Conservation (phyloP, 495 filamentous ascomycete genomes). For the Peziza echinospora region DNA sequence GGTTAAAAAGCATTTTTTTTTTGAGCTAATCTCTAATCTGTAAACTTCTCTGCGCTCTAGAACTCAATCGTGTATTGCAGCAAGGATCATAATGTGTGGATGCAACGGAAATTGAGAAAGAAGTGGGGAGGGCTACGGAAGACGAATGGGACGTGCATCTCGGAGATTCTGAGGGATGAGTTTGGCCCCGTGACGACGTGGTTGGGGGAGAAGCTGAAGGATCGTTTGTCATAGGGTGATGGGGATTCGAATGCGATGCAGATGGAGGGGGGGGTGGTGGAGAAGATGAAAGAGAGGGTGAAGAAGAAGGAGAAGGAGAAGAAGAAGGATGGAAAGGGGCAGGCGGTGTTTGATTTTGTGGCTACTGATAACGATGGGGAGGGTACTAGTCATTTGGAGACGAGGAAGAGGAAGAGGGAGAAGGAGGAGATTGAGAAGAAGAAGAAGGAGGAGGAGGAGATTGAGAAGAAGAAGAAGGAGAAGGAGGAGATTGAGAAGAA, state of each 20-base stretch:
- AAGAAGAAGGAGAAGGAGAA: constrained; percentile 11
- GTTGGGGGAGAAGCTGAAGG: neutral
- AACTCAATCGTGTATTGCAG: constrained; percentile 18
- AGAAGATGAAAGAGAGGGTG: constrained; percentile 3
- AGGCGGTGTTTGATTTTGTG: too few species aligned
- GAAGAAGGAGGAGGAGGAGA: neutral
- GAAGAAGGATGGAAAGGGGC: neutral
- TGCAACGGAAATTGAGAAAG: constrained; percentile 8
- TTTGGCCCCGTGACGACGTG: neutral
- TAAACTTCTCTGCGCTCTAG: constrained; percentile 9
- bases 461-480: neutral
- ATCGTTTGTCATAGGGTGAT: neutral
- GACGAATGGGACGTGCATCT: neutral
- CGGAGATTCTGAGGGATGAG: neutral
- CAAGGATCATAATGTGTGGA: constrained; percentile 11
- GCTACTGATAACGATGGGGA: too few species aligned
- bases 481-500: too few species aligned
- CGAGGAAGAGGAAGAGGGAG: neutral
- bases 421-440: neutral
- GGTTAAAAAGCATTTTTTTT: too few species aligned
- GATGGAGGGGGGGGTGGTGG: neutral
- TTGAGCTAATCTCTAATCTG: neutral
- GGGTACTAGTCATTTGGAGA: too few species aligned
- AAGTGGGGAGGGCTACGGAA: constrained; percentile 9
- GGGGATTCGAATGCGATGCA: neutral